A percentile compares a stretch with the other conserved stretches of the same genome.
These are phyloP conservation scores for Xylaria hypoxylon DNA, from an alignment of 2,329 filamentous ascomycete genomes.

Conservation along the genomic window DNA sequence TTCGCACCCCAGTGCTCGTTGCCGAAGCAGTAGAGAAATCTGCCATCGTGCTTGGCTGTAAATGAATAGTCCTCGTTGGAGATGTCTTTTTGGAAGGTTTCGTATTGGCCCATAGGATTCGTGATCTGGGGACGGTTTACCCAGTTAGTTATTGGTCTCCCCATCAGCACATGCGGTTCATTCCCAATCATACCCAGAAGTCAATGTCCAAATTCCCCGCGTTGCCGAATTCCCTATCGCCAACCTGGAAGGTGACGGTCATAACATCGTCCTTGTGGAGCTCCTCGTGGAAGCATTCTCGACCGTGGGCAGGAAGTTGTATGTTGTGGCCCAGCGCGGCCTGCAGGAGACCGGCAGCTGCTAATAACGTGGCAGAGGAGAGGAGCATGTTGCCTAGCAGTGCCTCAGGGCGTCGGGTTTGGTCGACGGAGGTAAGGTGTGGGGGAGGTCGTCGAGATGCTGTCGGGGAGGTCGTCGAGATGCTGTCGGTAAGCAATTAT, in stretches of 20 bases:
- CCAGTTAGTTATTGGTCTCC: constrained; percentile 37
- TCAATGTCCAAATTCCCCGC: constrained; percentile 96
- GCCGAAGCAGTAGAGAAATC: constrained; percentile 97
- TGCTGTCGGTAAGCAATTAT: constrained; percentile 15
- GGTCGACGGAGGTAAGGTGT: constrained; percentile 28
- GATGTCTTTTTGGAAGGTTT: constrained; percentile 82
- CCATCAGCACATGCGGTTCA: constrained; percentile 2
- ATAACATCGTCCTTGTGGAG: constrained; percentile 96
- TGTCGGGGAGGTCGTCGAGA: constrained; percentile 21
- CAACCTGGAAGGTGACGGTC: constrained; percentile 98
- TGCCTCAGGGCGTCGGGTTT: constrained; percentile 23
- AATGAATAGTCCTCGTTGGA: constrained; percentile 96
- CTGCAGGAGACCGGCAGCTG: constrained; percentile 61
- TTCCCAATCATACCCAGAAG: constrained; percentile 81
- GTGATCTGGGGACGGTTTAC: constrained; percentile 68
- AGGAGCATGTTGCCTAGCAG: constrained; percentile 56
- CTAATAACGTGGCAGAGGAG: constrained; percentile 59
- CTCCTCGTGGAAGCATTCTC: constrained; percentile 97
- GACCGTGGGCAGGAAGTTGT: constrained; percentile 89
- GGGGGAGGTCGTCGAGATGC: constrained; percentile 23
- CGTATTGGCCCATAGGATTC: constrained; percentile 79
- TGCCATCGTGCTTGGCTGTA: constrained; percentile 84
- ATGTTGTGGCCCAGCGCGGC: constrained; percentile 88
- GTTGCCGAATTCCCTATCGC: constrained; percentile 93
- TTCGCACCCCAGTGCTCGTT: constrained; percentile 98